phyloP scores from a whole-genome alignment of 495 filamentous ascomycete species.

The Penicillium argentinense region DNA sequence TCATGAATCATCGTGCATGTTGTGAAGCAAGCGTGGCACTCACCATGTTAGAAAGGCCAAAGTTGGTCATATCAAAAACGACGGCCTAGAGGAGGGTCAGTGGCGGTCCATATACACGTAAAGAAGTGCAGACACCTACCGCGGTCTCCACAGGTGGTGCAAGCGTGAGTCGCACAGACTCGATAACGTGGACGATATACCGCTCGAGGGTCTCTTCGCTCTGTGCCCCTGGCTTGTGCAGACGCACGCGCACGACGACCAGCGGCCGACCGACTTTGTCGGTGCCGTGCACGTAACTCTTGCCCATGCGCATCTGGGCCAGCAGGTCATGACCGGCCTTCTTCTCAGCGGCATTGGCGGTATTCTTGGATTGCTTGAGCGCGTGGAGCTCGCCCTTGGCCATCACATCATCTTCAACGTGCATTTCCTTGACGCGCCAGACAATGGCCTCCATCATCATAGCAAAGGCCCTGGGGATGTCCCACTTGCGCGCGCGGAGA shows the following conservation, averaged over 20 bases:
- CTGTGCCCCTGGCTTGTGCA: conserved; percentile 87
- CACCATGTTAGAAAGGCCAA: conserved; percentile 92
- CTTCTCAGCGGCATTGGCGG: conserved; percentile 50
- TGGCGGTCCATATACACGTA: conserved; percentile 3
- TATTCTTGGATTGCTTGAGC: conserved; percentile 53
- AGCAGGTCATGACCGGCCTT: conserved; percentile 78
- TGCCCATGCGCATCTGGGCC: conserved; percentile 82
- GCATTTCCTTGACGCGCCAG: conserved; percentile 77
- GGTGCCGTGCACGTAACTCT: conserved; percentile 82
- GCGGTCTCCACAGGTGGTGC: conserved; percentile 78
- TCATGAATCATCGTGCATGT: too few relatives aligned
- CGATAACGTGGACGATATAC: conserved; percentile 90
- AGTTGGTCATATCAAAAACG: conserved; percentile 91
- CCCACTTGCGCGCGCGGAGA: conserved; percentile 91
- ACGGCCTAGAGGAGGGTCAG: conserved; percentile 56
- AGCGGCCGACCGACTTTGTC: conserved; percentile 84
- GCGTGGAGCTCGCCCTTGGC: conserved; percentile 69
- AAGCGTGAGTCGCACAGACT: conserved; percentile 79
- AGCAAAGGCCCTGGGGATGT: conserved; percentile 80
- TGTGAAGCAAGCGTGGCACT: too few relatives aligned
- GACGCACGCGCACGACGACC: conserved; percentile 72
- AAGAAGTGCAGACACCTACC: conserved; percentile 50
- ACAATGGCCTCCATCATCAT: conserved; percentile 91
- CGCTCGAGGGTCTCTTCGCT: conserved; percentile 75
- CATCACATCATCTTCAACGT: conserved; percentile 83